A percentile compares a stretch with the other conserved stretches of the same genome.
These are phyloP conservation scores for Pseudozyma sp. DNA, from an alignment of 1,284 basidiomycete genomes.

Conservation along the genomic window DNA sequence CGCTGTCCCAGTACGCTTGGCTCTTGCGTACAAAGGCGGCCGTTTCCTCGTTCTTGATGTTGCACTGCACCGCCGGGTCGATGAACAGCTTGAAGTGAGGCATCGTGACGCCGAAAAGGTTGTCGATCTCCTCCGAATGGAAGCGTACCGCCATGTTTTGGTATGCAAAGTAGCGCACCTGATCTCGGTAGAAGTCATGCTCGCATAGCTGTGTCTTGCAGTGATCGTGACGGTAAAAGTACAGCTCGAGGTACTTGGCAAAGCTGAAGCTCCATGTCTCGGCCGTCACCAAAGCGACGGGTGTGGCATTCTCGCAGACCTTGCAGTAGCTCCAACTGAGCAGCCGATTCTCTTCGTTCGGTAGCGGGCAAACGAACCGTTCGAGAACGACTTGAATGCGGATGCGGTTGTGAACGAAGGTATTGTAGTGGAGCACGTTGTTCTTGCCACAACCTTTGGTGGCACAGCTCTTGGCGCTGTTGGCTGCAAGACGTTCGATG, in stretches of 20 bases:
- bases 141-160: conserved; percentile 82
- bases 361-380: conserved; percentile 67
- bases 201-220: conserved; percentile 82
- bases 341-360: conserved; percentile 76
- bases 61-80: conserved; percentile 84
- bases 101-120: conserved; percentile 84
- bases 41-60: conserved; percentile 90
- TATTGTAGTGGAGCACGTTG: conserved; percentile 84
- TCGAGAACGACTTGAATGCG: conserved; percentile 78
- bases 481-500: conserved; percentile 82
- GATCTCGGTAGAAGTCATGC: conserved; percentile 94
- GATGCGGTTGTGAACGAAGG: conserved; percentile 88
- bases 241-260: conserved; percentile 89
- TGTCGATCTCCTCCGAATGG: conserved; percentile 82
- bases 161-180: conserved; percentile 90
- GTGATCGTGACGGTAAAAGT: conserved; percentile 86
- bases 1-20: conserved; percentile 74
- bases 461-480: conserved; percentile 78
- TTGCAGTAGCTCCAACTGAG: conserved; percentile 94
- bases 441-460: conserved; percentile 86
- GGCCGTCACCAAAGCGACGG: conserved; percentile 88
- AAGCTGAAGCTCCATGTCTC: conserved; percentile 95
- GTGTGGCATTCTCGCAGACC: conserved; percentile 72
- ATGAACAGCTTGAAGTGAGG: conserved; percentile 89
- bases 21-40: conserved; percentile 81